A percentile compares a stretch with the other conserved stretches of the same genome.
These are phyloP conservation scores for Botrytis tulipae DNA, from an alignment of 2,329 filamentous ascomycete species.

Conservation along the genomic window DNA sequence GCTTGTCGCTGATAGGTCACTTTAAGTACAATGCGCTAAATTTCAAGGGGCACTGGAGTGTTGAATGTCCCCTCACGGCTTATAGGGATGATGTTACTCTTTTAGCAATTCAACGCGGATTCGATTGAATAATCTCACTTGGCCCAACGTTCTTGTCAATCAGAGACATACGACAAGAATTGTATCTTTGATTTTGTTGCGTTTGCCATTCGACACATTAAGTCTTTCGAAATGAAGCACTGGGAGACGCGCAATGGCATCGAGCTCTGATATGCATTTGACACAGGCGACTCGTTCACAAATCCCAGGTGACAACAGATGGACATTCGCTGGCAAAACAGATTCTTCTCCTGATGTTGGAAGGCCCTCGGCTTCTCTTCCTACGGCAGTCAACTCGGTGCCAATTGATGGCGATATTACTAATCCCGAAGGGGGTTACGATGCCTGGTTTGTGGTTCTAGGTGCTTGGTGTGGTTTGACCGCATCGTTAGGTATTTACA, in stretches of 20 bases:
- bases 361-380: not conserved
- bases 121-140: not conserved
- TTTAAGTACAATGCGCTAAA: not conserved
- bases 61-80: not conserved
- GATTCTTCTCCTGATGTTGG: not conserved
- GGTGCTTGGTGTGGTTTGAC: slow-evolving; percentile 78
- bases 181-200: not conserved
- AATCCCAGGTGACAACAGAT: not conserved
- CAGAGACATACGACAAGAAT: not conserved
- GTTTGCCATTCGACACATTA: not conserved
- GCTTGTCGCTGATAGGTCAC: not conserved
- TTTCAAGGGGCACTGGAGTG: not conserved
- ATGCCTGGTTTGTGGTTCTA: slow-evolving; percentile 81
- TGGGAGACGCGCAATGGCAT: not conserved
- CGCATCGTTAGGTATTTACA: slow-evolving; percentile 77
- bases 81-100: not conserved
- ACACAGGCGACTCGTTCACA: not conserved
- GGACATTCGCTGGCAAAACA: not conserved
- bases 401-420: not conserved
- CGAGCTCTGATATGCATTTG: not conserved
- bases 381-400: not conserved
- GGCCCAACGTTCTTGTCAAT: not conserved
- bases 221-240: not conserved
- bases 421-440: slow-evolving; percentile 74
- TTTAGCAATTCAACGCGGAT: not conserved